These are phyloP conservation scores for Sporothrix inflata DNA, from an alignment of 2,329 filamentous ascomycete species.

Conservation along the genomic window DNA sequence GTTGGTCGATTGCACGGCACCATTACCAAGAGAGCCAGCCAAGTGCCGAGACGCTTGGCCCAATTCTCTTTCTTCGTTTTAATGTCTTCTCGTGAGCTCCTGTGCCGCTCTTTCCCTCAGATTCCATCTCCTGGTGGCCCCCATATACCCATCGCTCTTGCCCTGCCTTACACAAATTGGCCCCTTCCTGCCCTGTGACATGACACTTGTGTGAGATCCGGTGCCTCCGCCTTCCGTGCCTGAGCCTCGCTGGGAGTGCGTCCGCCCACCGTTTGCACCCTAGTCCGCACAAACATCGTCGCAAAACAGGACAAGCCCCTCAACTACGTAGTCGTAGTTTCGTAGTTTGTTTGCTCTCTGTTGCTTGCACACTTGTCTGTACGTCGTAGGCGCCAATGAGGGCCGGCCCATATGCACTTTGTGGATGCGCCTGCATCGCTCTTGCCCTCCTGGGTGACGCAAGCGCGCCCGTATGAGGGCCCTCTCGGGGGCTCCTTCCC, in stretches of 20 bases:
- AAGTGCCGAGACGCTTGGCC: constrained; percentile 26
- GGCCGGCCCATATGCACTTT: background rate
- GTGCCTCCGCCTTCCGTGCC: constrained; percentile 16
- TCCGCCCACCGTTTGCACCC: background rate
- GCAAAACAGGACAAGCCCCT: constrained; percentile 15
- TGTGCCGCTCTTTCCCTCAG: background rate
- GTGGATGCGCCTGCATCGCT: background rate
- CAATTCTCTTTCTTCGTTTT: background rate
- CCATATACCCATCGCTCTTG: background rate
- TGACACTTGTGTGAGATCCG: constrained; percentile 10
- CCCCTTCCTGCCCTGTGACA: constrained; percentile 16
- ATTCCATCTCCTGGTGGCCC: background rate
- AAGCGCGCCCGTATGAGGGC: constrained; percentile 11
- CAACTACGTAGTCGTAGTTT: background rate
- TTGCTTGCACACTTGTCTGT: background rate
- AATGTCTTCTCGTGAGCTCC: background rate
- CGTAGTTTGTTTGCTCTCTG: background rate
- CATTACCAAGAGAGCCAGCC: constrained; percentile 9
- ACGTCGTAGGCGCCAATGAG: background rate
- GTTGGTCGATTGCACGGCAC: background rate
- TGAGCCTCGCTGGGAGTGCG: constrained; percentile 11
- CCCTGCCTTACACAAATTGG: constrained; percentile 10
- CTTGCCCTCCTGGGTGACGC: constrained; percentile 26
- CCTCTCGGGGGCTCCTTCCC: background rate
- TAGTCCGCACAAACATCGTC: constrained; percentile 16